Evolutionary conservation across 140 eudicot species (phyloP), one percentile per base, ranked within the genome.

Genomic region (Stevia rebaudiana): DNA sequence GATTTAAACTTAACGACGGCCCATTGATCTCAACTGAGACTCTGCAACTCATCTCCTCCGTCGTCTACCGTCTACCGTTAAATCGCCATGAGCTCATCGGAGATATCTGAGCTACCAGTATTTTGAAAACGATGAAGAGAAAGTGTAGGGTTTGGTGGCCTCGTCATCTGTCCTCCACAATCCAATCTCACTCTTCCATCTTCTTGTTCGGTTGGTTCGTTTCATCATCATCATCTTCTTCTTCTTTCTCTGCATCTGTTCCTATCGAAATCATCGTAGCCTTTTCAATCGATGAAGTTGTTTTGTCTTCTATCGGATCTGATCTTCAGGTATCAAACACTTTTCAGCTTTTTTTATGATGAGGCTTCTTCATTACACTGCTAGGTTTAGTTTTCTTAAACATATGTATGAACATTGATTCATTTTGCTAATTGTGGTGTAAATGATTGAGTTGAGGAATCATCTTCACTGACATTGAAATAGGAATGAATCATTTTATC

Each of bases 121-220:
- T 30, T 43, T 31, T 31, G 39, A 54, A 60, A 31, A 46, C 1
- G 40, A 75, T 63, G 80, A 79, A 71, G 69, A 81, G 63, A 53
- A 79, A 77, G 74, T 90, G 95, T 70, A 83, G 96, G 76, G 50
- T 88, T 23, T 92, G 98, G 98, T 92, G 96, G 98, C 98, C 96
- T 23, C 67, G 71, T 22, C 70, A 81, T 69, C 85, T 85, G 36
- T 49, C 85, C 59, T 13, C 76, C 21, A 46, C 77, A 41, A 40
- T 72, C 19, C 68, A 68, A 74, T 71, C 78, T 19, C 65, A 70
- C 13, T 73, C 74, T 9, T 73, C 73, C n/a, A 28, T 66, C 40
- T 75, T 80, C 50, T 65, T 92, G 46, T 92, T 88, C 60, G 98
- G 98, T 13, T 92, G 98, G 98, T 77, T 75, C 54, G 2, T 92